Evolutionary conservation across 192 early-diverging fungal genomes (phyloP), one percentile per base, ranked within the genome.

Genomic region (Rhizophlyctis rosea): DNA sequence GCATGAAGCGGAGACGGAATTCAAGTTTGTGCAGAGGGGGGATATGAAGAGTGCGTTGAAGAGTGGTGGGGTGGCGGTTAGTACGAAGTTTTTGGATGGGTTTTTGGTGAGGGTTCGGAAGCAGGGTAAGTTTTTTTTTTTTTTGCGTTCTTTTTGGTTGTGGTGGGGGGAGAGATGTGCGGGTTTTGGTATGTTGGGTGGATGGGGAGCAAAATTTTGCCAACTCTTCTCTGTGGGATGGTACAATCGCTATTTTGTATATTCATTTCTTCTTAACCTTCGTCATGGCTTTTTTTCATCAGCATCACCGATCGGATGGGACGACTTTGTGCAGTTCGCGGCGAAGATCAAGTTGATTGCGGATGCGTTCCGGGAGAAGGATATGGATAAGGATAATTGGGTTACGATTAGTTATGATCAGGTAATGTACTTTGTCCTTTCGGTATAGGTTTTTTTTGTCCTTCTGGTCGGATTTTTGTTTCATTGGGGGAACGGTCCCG

Each of bases 221-320:
- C n/a, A n/a, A n/a, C n/a, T n/a, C n/a, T n/a, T n/a, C n/a, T n/a
- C n/a, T n/a, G n/a, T n/a, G n/a, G n/a, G n/a, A n/a, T n/a, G n/a
- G n/a, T n/a, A n/a, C n/a, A n/a, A n/a, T n/a, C n/a, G n/a, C n/a
- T n/a, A n/a, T n/a, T n/a, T n/a, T n/a, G n/a, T 44, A 13, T 44
- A 18, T 13, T 44, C 7, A 44, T 44, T 13, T 13, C 39, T 44
- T 44, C 18, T 18, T 18, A 18, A 7, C 39, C 39, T 18, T 44
- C 18, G 7, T 13, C 18, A 13, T 44, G 9, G 7, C 18, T 44
- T 18, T 44, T 44, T 44, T 44, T 18, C 18, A 13, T 44, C 25
- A 65, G 64, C 57, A 21, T 50, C 25, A 33, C 49, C 65, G 13
- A 23, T 67, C 4, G 57, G 65, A 7, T 67, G 65, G 65, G 65